Base-by-base conservation (phyloP, 1,139 yeast species). In the Blastobotrys buckinghamii region DNA sequence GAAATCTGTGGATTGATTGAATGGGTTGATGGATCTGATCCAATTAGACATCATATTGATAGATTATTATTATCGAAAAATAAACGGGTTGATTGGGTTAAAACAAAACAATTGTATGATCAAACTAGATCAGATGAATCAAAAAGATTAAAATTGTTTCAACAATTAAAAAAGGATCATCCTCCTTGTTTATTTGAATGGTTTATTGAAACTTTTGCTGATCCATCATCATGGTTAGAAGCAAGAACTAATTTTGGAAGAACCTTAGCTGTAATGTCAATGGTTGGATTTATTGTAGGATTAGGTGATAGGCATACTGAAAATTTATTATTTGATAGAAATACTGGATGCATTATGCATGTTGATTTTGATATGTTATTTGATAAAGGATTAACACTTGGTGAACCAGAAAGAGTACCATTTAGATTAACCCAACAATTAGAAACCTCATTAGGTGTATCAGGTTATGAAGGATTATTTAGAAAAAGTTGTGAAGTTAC, bases 271-370 rank as follows among this genome's bases (percentile, higher is more conserved):
- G 98, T 90, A 0, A 94, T 94, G 98, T 90, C 97, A 0, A 89
- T 94, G 73, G 95, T 92, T 7, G 98, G 99, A 0, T 88, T 86
- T 63, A 81, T 92, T 50, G 55, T 72, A 8, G 76, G 72, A 6
- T 74, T 94, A 45, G 99, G 99, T 19, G 99, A 94, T 66, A 74
- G 99, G 29, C 99, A 94, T 63, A 86, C 96, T 59, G 98, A 94
- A 62, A 94, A 94, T 61, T 79, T 94, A 24, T 68, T 94, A 48
- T 71, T 92, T 44, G 78, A 84, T 60, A 82, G 84, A 56, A 77
- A 76, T 39, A 77, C 81, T 1, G 98, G 98, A 1, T 81, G 81
- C 9, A 80, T 89, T 0, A 70, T 94, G 54, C 99, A 94, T 65
- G 97, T 94, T 51, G 99, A 94, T 67, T 94, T 92, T 66, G 97